Base-by-base conservation (phyloP, 345 rosid genomes). In the Linum tenue region DNA sequence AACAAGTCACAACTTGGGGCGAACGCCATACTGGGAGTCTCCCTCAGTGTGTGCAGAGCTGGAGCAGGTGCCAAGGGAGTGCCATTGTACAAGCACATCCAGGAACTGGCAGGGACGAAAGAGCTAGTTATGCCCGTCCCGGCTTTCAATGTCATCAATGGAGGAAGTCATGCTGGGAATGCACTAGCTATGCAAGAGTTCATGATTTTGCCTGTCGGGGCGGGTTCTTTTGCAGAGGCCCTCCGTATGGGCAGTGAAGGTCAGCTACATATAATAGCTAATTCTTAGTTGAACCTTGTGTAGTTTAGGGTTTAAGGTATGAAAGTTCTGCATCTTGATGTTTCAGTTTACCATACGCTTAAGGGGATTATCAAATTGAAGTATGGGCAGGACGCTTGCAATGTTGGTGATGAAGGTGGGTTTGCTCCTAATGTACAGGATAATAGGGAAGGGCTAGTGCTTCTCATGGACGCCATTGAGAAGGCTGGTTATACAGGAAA, bases 71-170 rank as follows among this genome's bases (percentile, higher is more conserved):
- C 96, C 0, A 94, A 89, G 75, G 96, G 91, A 65, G 73, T 88
- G 72, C 95, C 97, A 35, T 71, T 95, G 73, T 91, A 89, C 78
- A 84, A 85, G 75, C 99, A 95, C 69, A 90, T 91, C 62, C 99
- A 89, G 83, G 97, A 91, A 17, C 50, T 91, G 57, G 82, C 97
- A 0, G 87, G 87, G 66, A 85, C 96, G 8, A 85, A 86, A 79
- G 99, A 95, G 79, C 97, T 91, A 36, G 99, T 95, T 3, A 89
- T 91, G 92, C 96, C 96, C 0, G 96, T 95, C 73, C 99, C 99
- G 7, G 99, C 97, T 48, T 91, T 85, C 42, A 91, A 91, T 77
- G 99, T 95, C 59, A 89, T 91, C 57, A 91, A 95, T 79, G 99
- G 97, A 65, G 96, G 99, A 7, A 87, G 91, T 75, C 99, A 91